These are phyloP conservation scores for Psilocybe subaeruginosa DNA, from an alignment of 768 basidiomycete species.

Conservation along the genomic window DNA sequence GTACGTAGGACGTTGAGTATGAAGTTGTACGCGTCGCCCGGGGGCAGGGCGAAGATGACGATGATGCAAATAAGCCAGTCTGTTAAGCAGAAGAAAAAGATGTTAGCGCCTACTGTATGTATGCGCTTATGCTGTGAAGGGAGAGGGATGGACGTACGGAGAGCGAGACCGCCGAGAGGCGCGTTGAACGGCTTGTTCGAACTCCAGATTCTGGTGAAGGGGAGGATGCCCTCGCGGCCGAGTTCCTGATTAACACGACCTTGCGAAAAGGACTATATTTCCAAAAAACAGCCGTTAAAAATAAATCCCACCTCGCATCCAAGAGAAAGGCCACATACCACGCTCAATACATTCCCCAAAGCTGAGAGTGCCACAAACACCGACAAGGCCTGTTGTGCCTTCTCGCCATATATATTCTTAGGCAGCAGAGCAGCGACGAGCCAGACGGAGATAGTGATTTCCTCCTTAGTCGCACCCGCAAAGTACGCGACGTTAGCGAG, in stretches of 20 bases:
- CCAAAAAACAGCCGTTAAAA: slow-evolving; percentile 23
- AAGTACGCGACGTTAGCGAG: slow-evolving; percentile 70
- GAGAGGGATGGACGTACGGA: slow-evolving; percentile 39
- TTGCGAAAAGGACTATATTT: slow-evolving; percentile 26
- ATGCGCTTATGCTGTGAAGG: neutral
- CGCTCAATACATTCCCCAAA: slow-evolving; percentile 59
- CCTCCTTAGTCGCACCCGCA: slow-evolving; percentile 64
- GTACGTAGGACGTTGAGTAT: slow-evolving; percentile 54
- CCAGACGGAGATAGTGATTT: slow-evolving; percentile 59
- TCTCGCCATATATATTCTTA: slow-evolving; percentile 61
- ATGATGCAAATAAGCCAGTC: slow-evolving; percentile 39
- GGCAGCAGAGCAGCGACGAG: slow-evolving; percentile 70
- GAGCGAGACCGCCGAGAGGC: slow-evolving; percentile 56
- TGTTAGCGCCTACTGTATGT: neutral
- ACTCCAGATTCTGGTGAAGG: slow-evolving; percentile 61
- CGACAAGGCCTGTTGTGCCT: slow-evolving; percentile 39
- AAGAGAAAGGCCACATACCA: slow-evolving; percentile 39
- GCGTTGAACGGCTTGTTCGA: slow-evolving; percentile 64
- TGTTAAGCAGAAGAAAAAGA: slow-evolving; percentile 4
- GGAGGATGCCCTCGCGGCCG: slow-evolving; percentile 63
- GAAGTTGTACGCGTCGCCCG: slow-evolving; percentile 71
- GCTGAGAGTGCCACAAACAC: slow-evolving; percentile 56
- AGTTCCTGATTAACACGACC: slow-evolving; percentile 62
- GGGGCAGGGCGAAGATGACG: slow-evolving; percentile 47
- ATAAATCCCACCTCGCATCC: slow-evolving; percentile 17